Conservation (phyloP, 2,329 filamentous ascomycete species). For the Beauveria bassiana region DNA sequence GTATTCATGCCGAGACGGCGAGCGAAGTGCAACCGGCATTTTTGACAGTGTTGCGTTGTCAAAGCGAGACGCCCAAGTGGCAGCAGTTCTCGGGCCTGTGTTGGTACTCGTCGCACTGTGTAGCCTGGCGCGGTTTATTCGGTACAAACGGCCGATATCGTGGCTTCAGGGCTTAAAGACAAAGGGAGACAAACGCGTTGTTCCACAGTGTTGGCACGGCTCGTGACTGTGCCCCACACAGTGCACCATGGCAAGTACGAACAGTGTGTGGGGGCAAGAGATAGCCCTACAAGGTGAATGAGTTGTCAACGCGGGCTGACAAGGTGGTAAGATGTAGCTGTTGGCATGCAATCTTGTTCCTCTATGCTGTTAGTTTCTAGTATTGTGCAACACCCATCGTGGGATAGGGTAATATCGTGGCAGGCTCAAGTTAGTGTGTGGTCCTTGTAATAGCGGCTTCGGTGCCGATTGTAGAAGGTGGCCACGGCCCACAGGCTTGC, state of each 20-base stretch:
- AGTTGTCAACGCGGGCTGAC: not conserved
- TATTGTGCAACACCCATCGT: too few species aligned
- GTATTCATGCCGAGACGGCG: not conserved
- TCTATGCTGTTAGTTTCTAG: too few species aligned
- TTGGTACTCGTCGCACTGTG: not conserved
- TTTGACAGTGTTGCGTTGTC: not conserved
- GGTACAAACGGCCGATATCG: not conserved
- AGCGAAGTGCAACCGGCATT: not conserved
- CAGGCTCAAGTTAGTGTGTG: too few species aligned
- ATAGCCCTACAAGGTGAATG: not conserved
- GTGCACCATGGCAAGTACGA: not conserved
- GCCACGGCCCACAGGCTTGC: too few species aligned
- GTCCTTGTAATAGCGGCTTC: too few species aligned
- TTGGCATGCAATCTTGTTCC: too few species aligned
- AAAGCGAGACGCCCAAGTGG: not conserved
- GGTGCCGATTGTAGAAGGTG: too few species aligned
- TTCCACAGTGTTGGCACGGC: not conserved
- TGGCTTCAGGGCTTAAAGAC: not conserved
- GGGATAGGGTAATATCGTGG: too few species aligned
- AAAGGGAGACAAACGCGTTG: not conserved
- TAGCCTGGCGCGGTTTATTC: not conserved
- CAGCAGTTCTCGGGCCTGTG: not conserved
- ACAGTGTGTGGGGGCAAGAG: not conserved
- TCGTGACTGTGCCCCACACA: not conserved
- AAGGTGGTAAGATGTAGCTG: not conserved